Evolutionary conservation across 371 early-diverging fungal genomes (phyloP).

Genomic region (Mortierella sp.): DNA sequence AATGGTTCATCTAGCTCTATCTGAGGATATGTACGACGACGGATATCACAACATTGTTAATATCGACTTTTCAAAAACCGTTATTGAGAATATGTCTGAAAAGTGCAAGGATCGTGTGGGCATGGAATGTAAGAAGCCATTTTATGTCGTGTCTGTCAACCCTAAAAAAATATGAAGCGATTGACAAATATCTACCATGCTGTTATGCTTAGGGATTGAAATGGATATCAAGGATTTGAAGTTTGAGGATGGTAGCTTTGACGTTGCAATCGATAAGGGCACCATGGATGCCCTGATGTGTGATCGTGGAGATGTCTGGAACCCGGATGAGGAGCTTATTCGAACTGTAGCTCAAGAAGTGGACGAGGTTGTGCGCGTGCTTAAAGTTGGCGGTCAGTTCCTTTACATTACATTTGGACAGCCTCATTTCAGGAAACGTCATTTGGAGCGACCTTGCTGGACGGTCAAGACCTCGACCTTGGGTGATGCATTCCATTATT

Average conservation of each 20-base stretch:
- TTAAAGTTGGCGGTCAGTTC: constrained; percentile 83
- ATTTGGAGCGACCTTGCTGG: constrained; percentile 80
- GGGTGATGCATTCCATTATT: constrained; percentile 81
- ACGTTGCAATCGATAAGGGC: constrained; percentile 90
- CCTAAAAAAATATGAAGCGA: not conserved
- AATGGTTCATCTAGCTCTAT: constrained; percentile 62
- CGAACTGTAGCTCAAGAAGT: constrained; percentile 77
- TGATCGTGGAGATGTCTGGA: constrained; percentile 90
- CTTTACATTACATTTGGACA: constrained; percentile 93
- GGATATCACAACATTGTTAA: constrained; percentile 84
- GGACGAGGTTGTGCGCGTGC: constrained; percentile 79
- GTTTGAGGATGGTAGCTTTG: constrained; percentile 72
- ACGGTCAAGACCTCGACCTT: constrained; percentile 72
- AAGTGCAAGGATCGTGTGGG: constrained; percentile 69
- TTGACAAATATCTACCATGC: not conserved
- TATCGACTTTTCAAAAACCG: constrained; percentile 84
- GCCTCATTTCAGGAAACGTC: constrained; percentile 88
- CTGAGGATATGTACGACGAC: constrained; percentile 85
- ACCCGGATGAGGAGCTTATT: constrained; percentile 80
- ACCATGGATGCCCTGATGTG: constrained; percentile 90
- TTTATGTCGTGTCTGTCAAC: not conserved
- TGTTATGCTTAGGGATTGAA: constrained; percentile 68
- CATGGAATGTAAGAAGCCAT: constrained; percentile 69
- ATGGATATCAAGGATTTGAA: constrained; percentile 84
- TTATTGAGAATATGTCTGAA: constrained; percentile 83